Evolutionary conservation across 2,329 filamentous ascomycete species (phyloP), one percentile per base, ranked within the genome.

Genomic region (Apiospora kogelbergensis): DNA sequence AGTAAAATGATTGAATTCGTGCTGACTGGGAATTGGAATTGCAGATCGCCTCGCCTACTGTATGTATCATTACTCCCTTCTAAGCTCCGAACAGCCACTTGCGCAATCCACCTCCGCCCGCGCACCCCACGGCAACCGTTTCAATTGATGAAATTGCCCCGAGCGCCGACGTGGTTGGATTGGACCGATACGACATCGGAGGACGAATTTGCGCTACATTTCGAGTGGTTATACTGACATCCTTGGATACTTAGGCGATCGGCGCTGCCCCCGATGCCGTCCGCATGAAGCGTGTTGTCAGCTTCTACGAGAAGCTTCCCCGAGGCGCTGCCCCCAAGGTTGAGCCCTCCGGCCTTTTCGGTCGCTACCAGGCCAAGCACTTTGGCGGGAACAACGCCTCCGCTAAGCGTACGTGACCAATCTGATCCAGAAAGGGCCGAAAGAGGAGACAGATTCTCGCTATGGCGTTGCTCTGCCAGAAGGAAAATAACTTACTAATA

Each of bases 291-390:
- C 93, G 95, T 79, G 94, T 99, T 77, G 95, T 98, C 83, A 93
- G 89, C 86, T 98, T 99, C 89, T 99, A 99, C 89, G 94, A 97
- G 87, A 97, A 95, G 84, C 94, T 99, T 70, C 96, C 97, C 80
- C 94, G 95, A 80, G 97, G 96, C 77, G 84, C 93, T 76, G 95
- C 95, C 78, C 95, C 96, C 78, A 90, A 94, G 83, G 83, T 89
- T 76, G 90, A 97, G 88, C 84, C 92, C 75, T 93, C 90, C 79
- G 95, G 96, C 77, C 85, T 97, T 71, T 84, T 97, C 78, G 93
- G 91, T 79, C 89, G 93, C 83, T 99, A 99, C 88, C 93, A 96
- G 83, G 89, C 88, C 76, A 90, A 89, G 83, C 95, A 99, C 89
- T 97, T 99, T 81, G 69, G 65, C 53, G 95, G 95, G 85, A 95